A percentile compares a stretch with the other conserved stretches of the same genome.
Evolutionary conservation across 352 stramenopile genomes (phyloP).

Genomic region (Halophytophthora batemanensis): DNA sequence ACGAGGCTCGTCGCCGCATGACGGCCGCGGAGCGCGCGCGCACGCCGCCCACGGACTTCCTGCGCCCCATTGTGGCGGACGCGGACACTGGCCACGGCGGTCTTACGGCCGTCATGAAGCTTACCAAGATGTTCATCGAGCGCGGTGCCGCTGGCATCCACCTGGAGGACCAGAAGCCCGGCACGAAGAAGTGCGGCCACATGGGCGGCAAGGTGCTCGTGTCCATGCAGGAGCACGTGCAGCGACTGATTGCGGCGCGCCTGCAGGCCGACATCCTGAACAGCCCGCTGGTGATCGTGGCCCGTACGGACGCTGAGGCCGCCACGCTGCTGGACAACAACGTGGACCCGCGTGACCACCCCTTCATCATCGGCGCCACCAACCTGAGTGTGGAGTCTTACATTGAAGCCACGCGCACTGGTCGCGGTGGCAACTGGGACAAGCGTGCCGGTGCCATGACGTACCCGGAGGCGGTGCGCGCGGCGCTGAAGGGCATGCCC

Average conservation of each 20-base stretch:
- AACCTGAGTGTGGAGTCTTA: slow-evolving; percentile 88
- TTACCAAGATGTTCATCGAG: slow-evolving; percentile 99
- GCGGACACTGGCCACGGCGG: slow-evolving; percentile 97
- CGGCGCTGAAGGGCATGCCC: slow-evolving; percentile 59
- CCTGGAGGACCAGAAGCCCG: slow-evolving; percentile 98
- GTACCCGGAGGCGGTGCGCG: slow-evolving; percentile 93
- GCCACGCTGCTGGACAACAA: slow-evolving; percentile 97
- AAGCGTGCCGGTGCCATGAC: slow-evolving; percentile 93
- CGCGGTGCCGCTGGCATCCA: slow-evolving; percentile 96
- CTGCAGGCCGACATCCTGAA: slow-evolving; percentile 96
- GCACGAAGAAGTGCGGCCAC: slow-evolving; percentile 99
- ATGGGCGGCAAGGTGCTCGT: slow-evolving; percentile 99
- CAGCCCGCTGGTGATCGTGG: slow-evolving; percentile 94
- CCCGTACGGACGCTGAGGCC: slow-evolving; percentile 96
- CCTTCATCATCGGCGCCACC: slow-evolving; percentile 96
- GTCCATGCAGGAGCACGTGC: slow-evolving; percentile 96
- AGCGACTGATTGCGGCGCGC: slow-evolving; percentile 94
- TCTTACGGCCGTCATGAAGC: slow-evolving; percentile 97
- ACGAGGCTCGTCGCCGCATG: slow-evolving; percentile 90
- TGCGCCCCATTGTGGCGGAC: slow-evolving; percentile 96
- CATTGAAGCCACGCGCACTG: slow-evolving; percentile 68
- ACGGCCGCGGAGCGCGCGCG: slow-evolving; percentile 71
- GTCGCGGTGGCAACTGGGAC: slow-evolving; percentile 85
- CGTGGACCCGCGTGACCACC: slow-evolving; percentile 96
- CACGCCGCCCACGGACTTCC: slow-evolving; percentile 91